These are phyloP conservation scores for Zymoseptoria crescenta DNA, from an alignment of 2,329 filamentous ascomycete species.

Conservation along the genomic window DNA sequence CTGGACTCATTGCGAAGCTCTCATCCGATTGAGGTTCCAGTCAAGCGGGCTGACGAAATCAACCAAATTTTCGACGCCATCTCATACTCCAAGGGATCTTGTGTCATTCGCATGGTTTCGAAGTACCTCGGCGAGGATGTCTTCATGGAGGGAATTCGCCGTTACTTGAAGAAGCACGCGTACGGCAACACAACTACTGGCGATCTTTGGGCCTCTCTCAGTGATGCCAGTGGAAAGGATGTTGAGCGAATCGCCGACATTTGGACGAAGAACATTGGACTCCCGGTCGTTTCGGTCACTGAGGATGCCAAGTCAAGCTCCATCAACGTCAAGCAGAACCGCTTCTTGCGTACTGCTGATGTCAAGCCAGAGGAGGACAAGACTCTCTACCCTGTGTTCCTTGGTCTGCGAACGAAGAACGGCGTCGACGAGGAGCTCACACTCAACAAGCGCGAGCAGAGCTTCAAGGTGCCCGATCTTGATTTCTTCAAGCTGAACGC, in stretches of 20 bases:
- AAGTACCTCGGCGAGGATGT: constrained; percentile 87
- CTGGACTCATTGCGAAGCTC: constrained; percentile 89
- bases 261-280: constrained; percentile 96
- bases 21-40: constrained; percentile 92
- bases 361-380: constrained; percentile 88
- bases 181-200: constrained; percentile 89
- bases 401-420: constrained; percentile 76
- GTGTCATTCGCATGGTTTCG: constrained; percentile 93
- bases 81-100: constrained; percentile 94
- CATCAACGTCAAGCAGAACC: constrained; percentile 87
- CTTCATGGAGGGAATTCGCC: constrained; percentile 85
- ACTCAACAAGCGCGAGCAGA: constrained; percentile 62
- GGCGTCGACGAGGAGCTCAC: constrained; percentile 72
- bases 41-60: constrained; percentile 90
- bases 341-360: constrained; percentile 85
- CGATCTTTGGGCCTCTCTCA: constrained; percentile 83
- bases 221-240: constrained; percentile 82
- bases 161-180: constrained; percentile 92
- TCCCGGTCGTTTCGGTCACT: constrained; percentile 80
- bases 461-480: constrained; percentile 67
- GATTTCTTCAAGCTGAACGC: constrained; percentile 98
- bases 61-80: constrained; percentile 98
- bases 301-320: constrained; percentile 62
- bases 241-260: constrained; percentile 86
- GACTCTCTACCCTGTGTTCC: constrained; percentile 80